Percentiles rank a stretch among this genome's conserved stretches.
Evolutionary conservation across 1,139 yeast genomes (phyloP).

Genomic region (Zhuliangozyma blackwelliae): DNA sequence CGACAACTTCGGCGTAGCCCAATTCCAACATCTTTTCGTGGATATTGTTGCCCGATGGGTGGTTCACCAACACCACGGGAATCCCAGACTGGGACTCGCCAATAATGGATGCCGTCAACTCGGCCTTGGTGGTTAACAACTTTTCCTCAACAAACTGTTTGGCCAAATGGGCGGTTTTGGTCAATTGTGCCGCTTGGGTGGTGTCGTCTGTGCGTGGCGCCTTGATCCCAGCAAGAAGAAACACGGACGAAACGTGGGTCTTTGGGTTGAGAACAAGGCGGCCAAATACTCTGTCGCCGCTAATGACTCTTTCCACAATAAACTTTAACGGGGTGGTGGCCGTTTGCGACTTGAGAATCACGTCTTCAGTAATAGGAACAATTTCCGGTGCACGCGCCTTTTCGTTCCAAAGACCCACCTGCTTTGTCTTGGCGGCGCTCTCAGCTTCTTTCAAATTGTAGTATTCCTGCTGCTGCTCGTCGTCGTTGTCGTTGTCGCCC

Average conservation of each 20-base stretch:
- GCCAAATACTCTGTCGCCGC: conserved; percentile 71
- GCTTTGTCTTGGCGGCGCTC: conserved; percentile 45
- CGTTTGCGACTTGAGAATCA: conserved; percentile 33
- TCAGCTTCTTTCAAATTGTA: conserved; percentile 29
- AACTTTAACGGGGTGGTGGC: conserved; percentile 41
- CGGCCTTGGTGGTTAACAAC: conserved; percentile 55
- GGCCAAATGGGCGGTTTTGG: conserved; percentile 66
- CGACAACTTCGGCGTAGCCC: conserved; percentile 74
- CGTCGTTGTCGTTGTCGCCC: conserved; percentile 42
- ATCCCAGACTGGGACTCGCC: conserved; percentile 63
- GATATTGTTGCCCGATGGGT: conserved; percentile 68
- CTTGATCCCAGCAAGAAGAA: conserved; percentile 69
- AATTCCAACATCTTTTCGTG: conserved; percentile 61
- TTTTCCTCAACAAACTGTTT: conserved; percentile 64
- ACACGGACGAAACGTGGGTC: conserved; percentile 49
- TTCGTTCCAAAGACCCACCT: conserved; percentile 54
- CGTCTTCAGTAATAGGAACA: conserved; percentile 33
- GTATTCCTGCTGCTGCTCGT: conserved; percentile 7
- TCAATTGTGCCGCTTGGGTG: conserved; percentile 33
- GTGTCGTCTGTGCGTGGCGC: conserved; percentile 63
- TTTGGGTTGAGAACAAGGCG: conserved; percentile 46
- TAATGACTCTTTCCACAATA: conserved; percentile 69
- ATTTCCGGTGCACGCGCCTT: conserved; percentile 15
- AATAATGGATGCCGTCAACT: conserved; percentile 48
- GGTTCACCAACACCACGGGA: conserved; percentile 59